Base-by-base conservation (phyloP, 768 basidiomycete species). In the Lentinula detonsa region DNA sequence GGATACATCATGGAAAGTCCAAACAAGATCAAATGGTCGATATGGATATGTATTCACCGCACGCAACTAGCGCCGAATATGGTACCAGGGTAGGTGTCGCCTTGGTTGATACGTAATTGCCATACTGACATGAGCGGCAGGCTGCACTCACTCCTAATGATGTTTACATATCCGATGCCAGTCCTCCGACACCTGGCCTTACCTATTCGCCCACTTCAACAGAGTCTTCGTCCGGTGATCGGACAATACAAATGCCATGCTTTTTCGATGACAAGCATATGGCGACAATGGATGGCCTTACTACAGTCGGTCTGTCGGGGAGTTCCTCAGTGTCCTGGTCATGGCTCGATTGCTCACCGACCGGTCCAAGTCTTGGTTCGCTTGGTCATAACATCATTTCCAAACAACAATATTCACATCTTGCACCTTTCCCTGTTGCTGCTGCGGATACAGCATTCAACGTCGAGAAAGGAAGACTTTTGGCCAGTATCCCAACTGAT, bases 131-230 rank as follows among this genome's bases (percentile, higher is more conserved):
- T 35, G 15, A 48, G 43, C 42, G 15, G 15, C n/a, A 33, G n/a
- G 31, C 18, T 34, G 28, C 34, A 33, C 52, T 18, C n/a, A 18
- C 46, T 62, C 16, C 59, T 59, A 57, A 54, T 50, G 13, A 57
- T 35, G 21, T 63, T 51, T 16, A 57, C 52, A 16, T 66, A 65
- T 23, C 51, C 5, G 75, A 68, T 63, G 79, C 72, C 9, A 79
- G 78, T 63, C 83, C 85, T 9, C 72, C 79, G n/a, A 85, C 83
- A 0, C 85, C 85, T 0, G 74, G 76, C 18, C 80, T 87, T 42
- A 80, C 76, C 10, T 82, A 82, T 54, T 86, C 86, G 0, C 86
- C 86, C 0, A 79, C 83, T 1, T 80, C 85, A 3, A 85, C 84
- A 1, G 84, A 83, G 60, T 85, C 81, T 7, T 81, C 81, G 5